Percentiles rank a stretch among this genome's conserved stretches.
Conservation (phyloP, 139 green algal species). For the Picochlorum sp. region DNA sequence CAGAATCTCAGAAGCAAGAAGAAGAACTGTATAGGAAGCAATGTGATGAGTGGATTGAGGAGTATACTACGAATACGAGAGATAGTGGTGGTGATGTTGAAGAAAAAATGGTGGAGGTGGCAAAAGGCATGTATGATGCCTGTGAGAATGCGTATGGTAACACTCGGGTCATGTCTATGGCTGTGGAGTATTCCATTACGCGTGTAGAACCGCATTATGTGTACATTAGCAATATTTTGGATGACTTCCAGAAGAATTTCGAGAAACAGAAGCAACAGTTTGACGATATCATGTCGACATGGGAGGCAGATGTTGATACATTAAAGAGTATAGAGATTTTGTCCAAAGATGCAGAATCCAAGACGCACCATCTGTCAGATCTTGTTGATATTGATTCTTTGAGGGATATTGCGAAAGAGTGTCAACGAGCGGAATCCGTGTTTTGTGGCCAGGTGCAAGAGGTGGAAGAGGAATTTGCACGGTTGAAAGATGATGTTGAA, state of each 20-base stretch:
- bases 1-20: constrained; percentile 3
- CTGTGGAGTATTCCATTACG: constrained; percentile 64
- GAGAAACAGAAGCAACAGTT: constrained; percentile 16
- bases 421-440: constrained; percentile 37
- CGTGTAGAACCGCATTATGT: constrained; percentile 87
- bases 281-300: constrained; percentile 51
- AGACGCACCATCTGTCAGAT: constrained; percentile 38
- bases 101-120: constrained; percentile 17
- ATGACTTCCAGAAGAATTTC: constrained; percentile 49
- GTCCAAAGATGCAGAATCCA: neutral
- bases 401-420: constrained; percentile 52
- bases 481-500: constrained; percentile 71
- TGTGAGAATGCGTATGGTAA: constrained; percentile 53
- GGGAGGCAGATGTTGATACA: constrained; percentile 60
- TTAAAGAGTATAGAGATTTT: constrained; percentile 30
- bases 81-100: no score
- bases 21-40: neutral
- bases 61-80: no score
- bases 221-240: constrained; percentile 52
- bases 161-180: constrained; percentile 70
- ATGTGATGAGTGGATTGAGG: no score
- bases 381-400: constrained; percentile 51
- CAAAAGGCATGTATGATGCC: neutral
- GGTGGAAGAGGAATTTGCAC: constrained; percentile 53
- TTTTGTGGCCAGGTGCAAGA: constrained; percentile 58